Evolutionary conservation across 2,329 filamentous ascomycete species (phyloP).

Genomic region (Aureobasidium sp.): DNA sequence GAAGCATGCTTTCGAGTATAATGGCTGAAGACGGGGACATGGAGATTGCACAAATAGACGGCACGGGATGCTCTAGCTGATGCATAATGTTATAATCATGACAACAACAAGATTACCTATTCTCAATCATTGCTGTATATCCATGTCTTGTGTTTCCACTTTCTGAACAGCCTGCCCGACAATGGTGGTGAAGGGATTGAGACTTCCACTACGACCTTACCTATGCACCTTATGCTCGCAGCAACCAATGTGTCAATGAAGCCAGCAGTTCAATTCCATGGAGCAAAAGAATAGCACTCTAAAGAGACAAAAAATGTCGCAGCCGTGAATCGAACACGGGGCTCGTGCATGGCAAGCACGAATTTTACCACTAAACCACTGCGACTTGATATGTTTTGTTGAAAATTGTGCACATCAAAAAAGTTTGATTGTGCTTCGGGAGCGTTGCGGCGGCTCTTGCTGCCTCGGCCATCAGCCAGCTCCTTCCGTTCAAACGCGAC

Average conservation of each 20-base stretch:
- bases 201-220: neutral
- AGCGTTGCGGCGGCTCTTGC: neutral
- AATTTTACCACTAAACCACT: slow-evolving; percentile 15
- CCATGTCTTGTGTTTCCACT: neutral
- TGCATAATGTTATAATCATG: slow-evolving; percentile 4
- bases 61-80: neutral
- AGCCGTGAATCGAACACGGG: slow-evolving; percentile 15
- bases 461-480: neutral
- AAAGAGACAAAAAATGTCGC: slow-evolving; percentile 6
- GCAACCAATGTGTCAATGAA: too few relatives aligned
- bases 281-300: neutral
- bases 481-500: neutral
- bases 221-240: neutral
- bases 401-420: neutral
- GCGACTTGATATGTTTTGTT: neutral
- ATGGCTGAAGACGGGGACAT: neutral
- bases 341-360: slow-evolving; percentile 14
- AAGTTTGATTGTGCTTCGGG: neutral
- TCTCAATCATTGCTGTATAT: neutral
- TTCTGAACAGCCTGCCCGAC: neutral
- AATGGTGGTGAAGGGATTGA: neutral
- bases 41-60: neutral
- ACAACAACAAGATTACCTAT: neutral
- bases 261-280: too few relatives aligned
- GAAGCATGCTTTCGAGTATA: too few relatives aligned